Percentiles rank a stretch among this genome's conserved stretches.
Conservation (phyloP, 1,139 yeast species). For the Geotrichum reessii region DNA sequence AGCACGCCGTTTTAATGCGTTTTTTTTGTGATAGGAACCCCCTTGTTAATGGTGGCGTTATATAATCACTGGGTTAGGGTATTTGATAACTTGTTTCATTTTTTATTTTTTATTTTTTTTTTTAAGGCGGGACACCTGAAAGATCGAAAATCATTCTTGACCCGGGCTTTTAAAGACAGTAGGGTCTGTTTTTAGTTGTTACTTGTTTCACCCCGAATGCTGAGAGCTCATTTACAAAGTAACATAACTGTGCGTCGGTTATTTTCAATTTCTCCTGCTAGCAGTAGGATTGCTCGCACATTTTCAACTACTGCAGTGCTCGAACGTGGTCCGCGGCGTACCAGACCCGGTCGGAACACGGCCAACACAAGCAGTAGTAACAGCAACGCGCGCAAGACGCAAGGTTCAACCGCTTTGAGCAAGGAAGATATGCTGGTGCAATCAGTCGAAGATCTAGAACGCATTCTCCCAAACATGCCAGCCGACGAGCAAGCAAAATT, state of each 20-base stretch:
- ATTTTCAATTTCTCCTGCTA: background rate
- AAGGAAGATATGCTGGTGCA: background rate
- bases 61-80: background rate
- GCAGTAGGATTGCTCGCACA: background rate
- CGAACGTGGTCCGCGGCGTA: background rate
- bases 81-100: no score
- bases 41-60: background rate
- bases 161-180: no score
- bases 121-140: background rate
- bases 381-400: background rate
- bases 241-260: background rate
- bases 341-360: background rate
- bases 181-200: no score
- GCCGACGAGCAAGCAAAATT: constrained; percentile 11
- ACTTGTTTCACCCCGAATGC: background rate
- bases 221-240: background rate
- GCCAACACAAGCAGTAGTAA: background rate
- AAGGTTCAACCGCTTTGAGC: background rate
- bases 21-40: background rate
- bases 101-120: background rate
- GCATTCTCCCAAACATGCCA: constrained; percentile 14
- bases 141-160: no score
- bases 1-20: no score
- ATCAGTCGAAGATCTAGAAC: constrained; percentile 12
- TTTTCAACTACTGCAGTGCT: background rate